Base-by-base conservation (phyloP, 129 eudicot genomes). In the Arctium minus region DNA sequence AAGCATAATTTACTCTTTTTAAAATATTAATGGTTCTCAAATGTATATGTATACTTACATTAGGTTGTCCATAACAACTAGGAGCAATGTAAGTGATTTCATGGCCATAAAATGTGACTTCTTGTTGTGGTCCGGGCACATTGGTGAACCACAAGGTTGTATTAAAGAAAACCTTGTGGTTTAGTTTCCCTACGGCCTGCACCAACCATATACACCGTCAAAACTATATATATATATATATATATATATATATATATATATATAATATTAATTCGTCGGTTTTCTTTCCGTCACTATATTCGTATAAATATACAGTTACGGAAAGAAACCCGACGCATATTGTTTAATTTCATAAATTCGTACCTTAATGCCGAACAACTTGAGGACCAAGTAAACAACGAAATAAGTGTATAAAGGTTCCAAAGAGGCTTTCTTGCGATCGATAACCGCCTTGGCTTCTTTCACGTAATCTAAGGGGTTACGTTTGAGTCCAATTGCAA, bases 61-160 rank as follows among this genome's bases (percentile, higher is more conserved):
- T 81, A 35, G 91, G 91, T 30, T 88, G 91, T 32, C 91, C 91
- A 62, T 85, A 88, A 84, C 91, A 88, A 70, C 88, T 85, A 53
- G 91, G 86, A 70, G 86, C 86, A 53, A 88, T 67, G 75, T 81
- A 88, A 80, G 83, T 69, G 70, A 83, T 64, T 74, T 82, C 85
- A 74, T 88, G 86, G 9, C 88, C 91, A 88, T 75, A 88, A 62
- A 85, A 88, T 70, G 86, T 76, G 32, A 88, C 87, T 71, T 88
- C 85, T 78, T 88, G 79, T 72, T 82, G 82, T 30, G 91, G 91
- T 6, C 91, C 91, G 32, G 88, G 88, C 44, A 88, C 91, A 46
- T 88, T 88, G 71, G 85, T 85, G 77, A 88, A 88, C 86, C 86
- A 82, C 44, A 88, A 73, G 27, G 91, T 88, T 81, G 91, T 88